Evolutionary conservation across 768 basidiomycete species (phyloP).

Genomic region (Kondoa malvinella): DNA sequence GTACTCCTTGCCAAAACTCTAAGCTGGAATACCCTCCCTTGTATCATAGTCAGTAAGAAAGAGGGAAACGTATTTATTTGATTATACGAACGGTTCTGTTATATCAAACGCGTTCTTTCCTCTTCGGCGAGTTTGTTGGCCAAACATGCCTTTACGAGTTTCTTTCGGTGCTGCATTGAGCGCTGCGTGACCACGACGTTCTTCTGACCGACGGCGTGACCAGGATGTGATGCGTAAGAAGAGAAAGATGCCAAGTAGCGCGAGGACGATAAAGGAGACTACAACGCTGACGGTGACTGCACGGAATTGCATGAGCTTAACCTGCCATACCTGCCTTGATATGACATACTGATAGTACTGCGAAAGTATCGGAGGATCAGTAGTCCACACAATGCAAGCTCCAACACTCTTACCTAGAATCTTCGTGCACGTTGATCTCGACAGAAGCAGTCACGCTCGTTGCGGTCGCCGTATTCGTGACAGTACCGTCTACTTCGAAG

Average conservation of each 20-base stretch:
- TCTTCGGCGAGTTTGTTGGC: neutral
- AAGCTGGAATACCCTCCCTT: slow-evolving; percentile 3
- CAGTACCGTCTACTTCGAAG: too few relatives aligned
- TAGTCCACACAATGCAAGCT: neutral
- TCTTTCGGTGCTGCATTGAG: neutral
- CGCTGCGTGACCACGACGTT: neutral
- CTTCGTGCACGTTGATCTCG: neutral
- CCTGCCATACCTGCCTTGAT: neutral
- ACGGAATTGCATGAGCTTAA: neutral
- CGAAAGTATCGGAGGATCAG: neutral
- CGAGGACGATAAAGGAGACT: slow-evolving; percentile 14
- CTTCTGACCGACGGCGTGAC: neutral
- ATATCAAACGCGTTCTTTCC: slow-evolving; percentile 7
- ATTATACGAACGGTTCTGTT: neutral
- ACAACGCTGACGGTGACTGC: slow-evolving; percentile 8
- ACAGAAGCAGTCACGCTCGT: neutral
- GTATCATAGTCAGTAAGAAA: neutral
- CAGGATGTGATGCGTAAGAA: slow-evolving; percentile 7
- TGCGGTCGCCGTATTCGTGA: too few relatives aligned
- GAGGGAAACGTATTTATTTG: neutral
- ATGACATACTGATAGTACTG: neutral
- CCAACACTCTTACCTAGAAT: neutral
- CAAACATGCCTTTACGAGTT: neutral
- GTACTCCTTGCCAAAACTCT: neutral
- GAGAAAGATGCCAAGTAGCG: neutral